Evolutionary conservation across 2,329 filamentous ascomycete species (phyloP).

Genomic region (Eutypella sp.): DNA sequence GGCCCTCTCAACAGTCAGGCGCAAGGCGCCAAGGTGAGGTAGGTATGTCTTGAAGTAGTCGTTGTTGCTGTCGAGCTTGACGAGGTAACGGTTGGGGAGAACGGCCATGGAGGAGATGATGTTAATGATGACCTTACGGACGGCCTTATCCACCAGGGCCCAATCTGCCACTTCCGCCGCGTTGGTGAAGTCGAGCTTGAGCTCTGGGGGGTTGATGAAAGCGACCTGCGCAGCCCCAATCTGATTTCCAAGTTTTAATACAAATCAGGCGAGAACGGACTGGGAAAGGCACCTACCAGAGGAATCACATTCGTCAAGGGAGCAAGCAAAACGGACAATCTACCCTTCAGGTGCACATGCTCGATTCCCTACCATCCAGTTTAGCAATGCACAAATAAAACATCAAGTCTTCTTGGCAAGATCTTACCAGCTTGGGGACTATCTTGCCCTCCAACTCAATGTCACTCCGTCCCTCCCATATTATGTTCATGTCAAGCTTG

Average conservation of each 20-base stretch:
- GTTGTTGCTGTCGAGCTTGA: conserved; percentile 40
- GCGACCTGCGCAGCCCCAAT: conserved; percentile 43
- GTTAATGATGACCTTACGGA: conserved; percentile 39
- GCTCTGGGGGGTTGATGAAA: conserved; percentile 42
- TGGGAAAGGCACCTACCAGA: conserved; percentile 27
- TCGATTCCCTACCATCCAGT: conserved; percentile 35
- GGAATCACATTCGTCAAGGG: conserved; percentile 42
- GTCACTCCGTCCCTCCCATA: conserved; percentile 41
- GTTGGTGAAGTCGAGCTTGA: conserved; percentile 43
- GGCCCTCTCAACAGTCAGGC: conserved; percentile 38
- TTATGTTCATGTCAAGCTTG: conserved; percentile 43
- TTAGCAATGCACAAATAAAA: conserved; percentile 5
- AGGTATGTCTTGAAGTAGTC: conserved; percentile 46
- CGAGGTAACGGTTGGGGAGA: conserved; percentile 44
- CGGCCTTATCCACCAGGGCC: conserved; percentile 26
- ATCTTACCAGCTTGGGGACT: conserved; percentile 37
- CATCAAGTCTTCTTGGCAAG: neutral
- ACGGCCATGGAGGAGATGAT: conserved; percentile 41
- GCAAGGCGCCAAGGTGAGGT: conserved; percentile 36
- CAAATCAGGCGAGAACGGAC: conserved; percentile 4
- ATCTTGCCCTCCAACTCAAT: conserved; percentile 41
- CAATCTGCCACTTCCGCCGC: conserved; percentile 9
- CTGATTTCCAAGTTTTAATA: conserved; percentile 17
- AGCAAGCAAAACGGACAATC: conserved; percentile 37
- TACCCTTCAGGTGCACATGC: conserved; percentile 37